Conservation (phyloP, 148 eudicot species). For the Dianthus caryophyllus region DNA sequence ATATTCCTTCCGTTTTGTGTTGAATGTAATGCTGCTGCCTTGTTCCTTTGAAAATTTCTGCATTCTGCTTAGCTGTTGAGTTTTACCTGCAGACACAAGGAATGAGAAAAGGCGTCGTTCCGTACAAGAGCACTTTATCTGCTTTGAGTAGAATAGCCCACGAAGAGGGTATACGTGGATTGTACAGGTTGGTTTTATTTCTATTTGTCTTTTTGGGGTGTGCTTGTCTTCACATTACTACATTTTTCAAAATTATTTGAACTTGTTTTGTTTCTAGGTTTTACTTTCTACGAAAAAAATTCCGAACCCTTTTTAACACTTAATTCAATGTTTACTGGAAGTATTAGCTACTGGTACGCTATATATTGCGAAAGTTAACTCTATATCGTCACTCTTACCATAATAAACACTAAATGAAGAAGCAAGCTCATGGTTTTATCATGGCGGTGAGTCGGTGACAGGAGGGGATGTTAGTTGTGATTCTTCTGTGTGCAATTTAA, state of each 20-base stretch:
- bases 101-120: slow-evolving; percentile 61
- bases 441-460: not conserved
- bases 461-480: too few species aligned
- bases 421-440: not conserved
- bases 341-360: not conserved
- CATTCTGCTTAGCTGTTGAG: not conserved
- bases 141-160: slow-evolving; percentile 72
- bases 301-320: not conserved
- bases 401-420: not conserved
- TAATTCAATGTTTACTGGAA: not conserved
- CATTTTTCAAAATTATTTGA: not conserved
- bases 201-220: not conserved
- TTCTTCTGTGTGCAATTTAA: not conserved
- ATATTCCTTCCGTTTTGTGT: not conserved
- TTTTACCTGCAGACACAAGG: slow-evolving; percentile 72
- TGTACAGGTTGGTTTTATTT: slow-evolving; percentile 62
- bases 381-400: not conserved
- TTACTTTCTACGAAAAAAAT: too few species aligned
- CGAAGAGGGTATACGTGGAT: slow-evolving; percentile 92
- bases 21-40: not conserved
- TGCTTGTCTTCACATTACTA: not conserved
- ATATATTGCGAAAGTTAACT: not conserved
- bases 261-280: not conserved
- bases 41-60: not conserved
- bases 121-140: slow-evolving; percentile 73